A percentile compares a stretch with the other conserved stretches of the same genome.
These are phyloP conservation scores for Betula pendula DNA, from an alignment of 306 rosid genomes.

Conservation along the genomic window DNA sequence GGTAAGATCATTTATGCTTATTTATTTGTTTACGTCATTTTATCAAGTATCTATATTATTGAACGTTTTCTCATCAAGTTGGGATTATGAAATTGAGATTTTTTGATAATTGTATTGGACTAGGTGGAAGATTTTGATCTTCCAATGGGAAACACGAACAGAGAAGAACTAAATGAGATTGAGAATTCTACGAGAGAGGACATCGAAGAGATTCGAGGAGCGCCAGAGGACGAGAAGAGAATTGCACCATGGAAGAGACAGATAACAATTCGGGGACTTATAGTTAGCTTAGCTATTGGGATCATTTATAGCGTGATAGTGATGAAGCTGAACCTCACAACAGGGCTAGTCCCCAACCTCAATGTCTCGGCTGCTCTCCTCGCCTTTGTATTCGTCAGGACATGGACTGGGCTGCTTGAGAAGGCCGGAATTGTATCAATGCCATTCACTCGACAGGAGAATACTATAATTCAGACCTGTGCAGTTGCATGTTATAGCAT, in stretches of 20 bases:
- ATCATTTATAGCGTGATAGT: constrained; percentile 79
- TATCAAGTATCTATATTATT: background rate
- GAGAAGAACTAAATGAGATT: constrained; percentile 48
- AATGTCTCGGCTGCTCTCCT: constrained; percentile 96
- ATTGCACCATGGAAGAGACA: constrained; percentile 72
- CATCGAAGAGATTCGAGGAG: constrained; percentile 43
- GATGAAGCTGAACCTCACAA: constrained; percentile 92
- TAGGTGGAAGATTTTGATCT: constrained; percentile 21
- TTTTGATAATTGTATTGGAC: constrained; percentile 14
- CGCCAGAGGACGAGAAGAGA: constrained; percentile 50
- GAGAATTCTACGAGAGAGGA: constrained; percentile 39
- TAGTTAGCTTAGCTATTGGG: constrained; percentile 74
- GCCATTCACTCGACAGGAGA: constrained; percentile 94
- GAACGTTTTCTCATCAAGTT: background rate
- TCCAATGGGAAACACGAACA: constrained; percentile 39
- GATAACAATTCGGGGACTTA: constrained; percentile 74
- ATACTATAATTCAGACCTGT: constrained; percentile 90
- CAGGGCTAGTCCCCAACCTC: constrained; percentile 91
- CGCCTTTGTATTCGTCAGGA: constrained; percentile 79
- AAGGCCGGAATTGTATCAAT: constrained; percentile 74
- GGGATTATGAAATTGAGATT: background rate
- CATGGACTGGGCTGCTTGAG: constrained; percentile 78
- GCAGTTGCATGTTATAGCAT: constrained; percentile 98
- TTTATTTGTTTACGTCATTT: background rate
- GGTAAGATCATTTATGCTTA: constrained; percentile 30